phyloP scores from a whole-genome alignment of 306 rosid species.

The Cicer yamashitae region DNA sequence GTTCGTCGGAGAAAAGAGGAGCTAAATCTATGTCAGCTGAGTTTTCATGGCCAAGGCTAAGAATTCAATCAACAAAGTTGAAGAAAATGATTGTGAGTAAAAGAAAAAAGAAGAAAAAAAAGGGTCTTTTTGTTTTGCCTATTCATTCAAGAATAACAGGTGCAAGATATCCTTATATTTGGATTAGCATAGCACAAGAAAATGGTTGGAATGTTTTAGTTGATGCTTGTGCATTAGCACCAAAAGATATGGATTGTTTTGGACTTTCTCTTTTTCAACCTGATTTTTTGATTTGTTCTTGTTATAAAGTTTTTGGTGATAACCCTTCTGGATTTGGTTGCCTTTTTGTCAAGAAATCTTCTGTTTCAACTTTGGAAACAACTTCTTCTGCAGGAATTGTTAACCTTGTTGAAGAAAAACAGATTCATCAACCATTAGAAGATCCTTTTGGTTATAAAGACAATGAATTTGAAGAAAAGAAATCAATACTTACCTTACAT shows the following conservation, averaged over 20 bases:
- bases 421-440: no score
- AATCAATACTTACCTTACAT: constrained; percentile 24
- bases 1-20: constrained; percentile 73
- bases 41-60: constrained; percentile 92
- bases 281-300: constrained; percentile 82
- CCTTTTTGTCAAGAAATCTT: constrained; percentile 78
- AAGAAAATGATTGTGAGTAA: constrained; percentile 71
- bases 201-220: constrained; percentile 87
- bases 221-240: constrained; percentile 91
- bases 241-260: constrained; percentile 90
- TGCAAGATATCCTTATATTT: constrained; percentile 82
- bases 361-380: constrained; percentile 59
- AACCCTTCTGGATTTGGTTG: constrained; percentile 98
- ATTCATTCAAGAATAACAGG: constrained; percentile 89
- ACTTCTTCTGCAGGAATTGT: constrained; percentile 72
- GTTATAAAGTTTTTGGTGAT: constrained; percentile 85
- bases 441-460: no score
- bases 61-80: constrained; percentile 69
- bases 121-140: constrained; percentile 85
- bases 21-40: constrained; percentile 72
- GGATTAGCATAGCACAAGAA: constrained; percentile 91
- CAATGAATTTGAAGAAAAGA: no score
- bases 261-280: constrained; percentile 85
- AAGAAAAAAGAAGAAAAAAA: constrained; percentile 64
- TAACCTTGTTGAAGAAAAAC: constrained; percentile 63